phyloP scores from a whole-genome alignment of 805 yeast species.

The Teunomyces aglyptinius region DNA sequence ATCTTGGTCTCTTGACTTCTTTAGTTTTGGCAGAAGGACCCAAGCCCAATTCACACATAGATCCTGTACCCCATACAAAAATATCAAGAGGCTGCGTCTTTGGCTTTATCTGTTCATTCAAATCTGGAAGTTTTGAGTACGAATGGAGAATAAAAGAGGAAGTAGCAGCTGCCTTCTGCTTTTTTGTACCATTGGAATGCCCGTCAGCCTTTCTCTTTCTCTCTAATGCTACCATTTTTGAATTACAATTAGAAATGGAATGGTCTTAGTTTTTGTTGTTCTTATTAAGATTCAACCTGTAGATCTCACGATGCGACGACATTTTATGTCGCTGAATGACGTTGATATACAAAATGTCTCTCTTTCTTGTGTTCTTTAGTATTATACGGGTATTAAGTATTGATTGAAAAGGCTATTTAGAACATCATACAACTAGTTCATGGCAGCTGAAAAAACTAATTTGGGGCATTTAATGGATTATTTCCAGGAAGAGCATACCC shows the following conservation, averaged over 20 bases:
- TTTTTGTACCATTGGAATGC: constrained; percentile 21
- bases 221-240: constrained; percentile 42
- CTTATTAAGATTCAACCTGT: background rate
- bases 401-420: background rate
- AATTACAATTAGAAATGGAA: background rate
- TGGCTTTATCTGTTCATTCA: constrained; percentile 39
- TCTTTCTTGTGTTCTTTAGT: no score
- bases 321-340: background rate
- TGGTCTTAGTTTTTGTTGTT: background rate
- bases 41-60: constrained; percentile 96
- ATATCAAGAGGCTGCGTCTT: constrained; percentile 60
- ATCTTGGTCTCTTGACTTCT: constrained; percentile 93
- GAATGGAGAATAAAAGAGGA: constrained; percentile 48
- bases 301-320: constrained; percentile 3
- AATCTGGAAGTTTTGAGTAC: constrained; percentile 45
- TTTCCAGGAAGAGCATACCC: constrained; percentile 37
- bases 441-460: constrained; percentile 2
- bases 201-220: constrained; percentile 32
- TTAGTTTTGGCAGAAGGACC: constrained; percentile 92
- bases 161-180: constrained; percentile 25
- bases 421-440: no score
- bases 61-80: constrained; percentile 94
- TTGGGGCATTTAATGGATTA: constrained; percentile 29
- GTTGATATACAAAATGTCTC: background rate
- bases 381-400: background rate